Percentiles rank a stretch among this genome's conserved stretches.
Conservation (phyloP, 1,139 yeast species). For the Scheffersomyces illinoinensis region DNA sequence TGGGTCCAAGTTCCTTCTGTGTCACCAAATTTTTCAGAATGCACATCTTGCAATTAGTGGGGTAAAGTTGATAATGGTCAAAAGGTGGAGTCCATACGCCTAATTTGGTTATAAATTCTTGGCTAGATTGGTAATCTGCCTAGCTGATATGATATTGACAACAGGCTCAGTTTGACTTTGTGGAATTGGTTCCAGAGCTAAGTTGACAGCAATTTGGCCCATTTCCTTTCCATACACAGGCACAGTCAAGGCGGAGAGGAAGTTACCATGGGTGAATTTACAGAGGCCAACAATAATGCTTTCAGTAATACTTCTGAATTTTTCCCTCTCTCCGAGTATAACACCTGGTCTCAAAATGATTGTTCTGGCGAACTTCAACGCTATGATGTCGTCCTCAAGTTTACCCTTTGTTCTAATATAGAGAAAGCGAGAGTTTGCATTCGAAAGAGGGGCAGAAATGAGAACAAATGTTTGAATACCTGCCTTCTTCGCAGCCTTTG, state of each 20-base stretch:
- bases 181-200: constrained; percentile 21
- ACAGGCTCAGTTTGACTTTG: background rate
- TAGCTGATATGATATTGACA: background rate
- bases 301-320: constrained; percentile 36
- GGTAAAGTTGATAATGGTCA: background rate
- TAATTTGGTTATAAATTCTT: too few relatives aligned
- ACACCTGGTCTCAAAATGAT: constrained; percentile 73
- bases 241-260: constrained; percentile 24
- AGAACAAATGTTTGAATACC: constrained; percentile 67
- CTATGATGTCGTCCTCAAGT: constrained; percentile 59
- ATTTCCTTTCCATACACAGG: constrained; percentile 53
- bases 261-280: constrained; percentile 30
- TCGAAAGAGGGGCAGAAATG: constrained; percentile 63
- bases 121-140: background rate
- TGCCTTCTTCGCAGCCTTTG: constrained; percentile 66
- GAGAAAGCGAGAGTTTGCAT: constrained; percentile 45
- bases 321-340: constrained; percentile 60
- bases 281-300: constrained; percentile 29
- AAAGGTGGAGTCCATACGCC: background rate
- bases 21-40: background rate
- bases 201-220: constrained; percentile 43
- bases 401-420: constrained; percentile 65
- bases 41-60: background rate
- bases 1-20: background rate
- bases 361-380: constrained; percentile 62